Percentiles rank a stretch among this genome's conserved stretches.
phyloP scores from a whole-genome alignment of 2,329 filamentous ascomycete genomes.

The Pyrenophora graminea region DNA sequence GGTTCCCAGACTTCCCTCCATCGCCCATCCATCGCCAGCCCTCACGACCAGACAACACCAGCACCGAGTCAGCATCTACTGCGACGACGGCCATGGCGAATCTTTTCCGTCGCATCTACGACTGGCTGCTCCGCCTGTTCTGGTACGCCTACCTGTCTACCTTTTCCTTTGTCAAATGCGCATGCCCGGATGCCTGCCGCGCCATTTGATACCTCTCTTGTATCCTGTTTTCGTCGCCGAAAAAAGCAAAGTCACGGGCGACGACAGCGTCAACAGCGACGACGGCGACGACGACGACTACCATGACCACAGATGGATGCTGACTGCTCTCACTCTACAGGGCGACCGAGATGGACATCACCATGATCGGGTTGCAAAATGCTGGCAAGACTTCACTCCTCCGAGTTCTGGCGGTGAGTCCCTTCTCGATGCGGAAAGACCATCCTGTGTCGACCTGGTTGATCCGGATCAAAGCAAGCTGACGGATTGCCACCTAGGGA shows the following conservation, averaged over 20 bases:
- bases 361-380: constrained; percentile 97
- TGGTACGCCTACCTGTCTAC: constrained; percentile 66
- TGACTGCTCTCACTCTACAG: constrained; percentile 54
- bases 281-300: no score
- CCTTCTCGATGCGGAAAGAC: constrained; percentile 40
- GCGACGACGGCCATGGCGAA: constrained; percentile 69
- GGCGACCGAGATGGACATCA: constrained; percentile 99
- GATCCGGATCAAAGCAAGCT: constrained; percentile 27
- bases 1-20: constrained; percentile 40
- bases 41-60: constrained; percentile 28
- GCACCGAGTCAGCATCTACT: constrained; percentile 42
- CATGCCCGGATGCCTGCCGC: constrained; percentile 31
- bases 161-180: constrained; percentile 13
- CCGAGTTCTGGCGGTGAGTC: constrained; percentile 88
- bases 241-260: constrained; percentile 24
- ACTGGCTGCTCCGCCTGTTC: constrained; percentile 97
- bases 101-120: constrained; percentile 92
- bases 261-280: constrained; percentile 2
- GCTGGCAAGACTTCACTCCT: constrained; percentile 96
- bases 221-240: constrained; percentile 19
- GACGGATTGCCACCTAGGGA: constrained; percentile 64
- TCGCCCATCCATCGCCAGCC: constrained; percentile 35
- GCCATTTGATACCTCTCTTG: constrained; percentile 31
- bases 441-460: constrained; percentile 30
- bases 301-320: constrained; percentile 17